phyloP scores from a whole-genome alignment of 768 basidiomycete species.

The Tulasnella sp. region DNA sequence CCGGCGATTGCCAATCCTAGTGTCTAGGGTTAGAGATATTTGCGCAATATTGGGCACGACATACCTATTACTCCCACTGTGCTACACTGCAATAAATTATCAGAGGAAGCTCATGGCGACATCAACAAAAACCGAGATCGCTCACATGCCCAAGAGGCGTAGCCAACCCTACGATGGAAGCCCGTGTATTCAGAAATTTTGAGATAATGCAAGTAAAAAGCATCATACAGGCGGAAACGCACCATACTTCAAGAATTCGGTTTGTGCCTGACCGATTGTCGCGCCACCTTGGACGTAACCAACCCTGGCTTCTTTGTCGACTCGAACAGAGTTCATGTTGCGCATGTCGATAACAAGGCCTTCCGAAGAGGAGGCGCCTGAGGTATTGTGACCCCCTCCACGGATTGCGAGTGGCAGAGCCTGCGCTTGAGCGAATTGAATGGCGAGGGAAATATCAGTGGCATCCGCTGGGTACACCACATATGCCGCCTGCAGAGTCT shows the following conservation, averaged over 20 bases:
- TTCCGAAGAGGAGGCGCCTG: slow-evolving; percentile 35
- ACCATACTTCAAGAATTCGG: slow-evolving; percentile 7
- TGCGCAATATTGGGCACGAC: neutral
- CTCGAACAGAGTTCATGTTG: slow-evolving; percentile 3
- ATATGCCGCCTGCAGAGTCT: too few relatives aligned
- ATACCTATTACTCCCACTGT: neutral
- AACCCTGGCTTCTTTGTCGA: slow-evolving; percentile 4
- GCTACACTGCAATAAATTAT: too few relatives aligned
- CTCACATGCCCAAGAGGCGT: neutral
- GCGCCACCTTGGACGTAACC: slow-evolving; percentile 6
- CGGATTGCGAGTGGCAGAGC: neutral
- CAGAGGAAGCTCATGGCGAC: too few relatives aligned
- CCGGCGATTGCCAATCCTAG: neutral
- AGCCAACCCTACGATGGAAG: neutral
- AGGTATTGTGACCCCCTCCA: slow-evolving; percentile 28
- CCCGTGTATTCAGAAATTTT: too few relatives aligned
- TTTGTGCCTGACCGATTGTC: neutral
- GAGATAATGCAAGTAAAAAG: too few relatives aligned
- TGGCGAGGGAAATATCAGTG: too few relatives aligned
- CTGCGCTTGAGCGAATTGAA: neutral
- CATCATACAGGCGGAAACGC: too few relatives aligned
- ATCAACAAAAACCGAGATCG: neutral
- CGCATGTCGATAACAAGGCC: slow-evolving; percentile 8
- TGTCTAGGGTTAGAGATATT: neutral
- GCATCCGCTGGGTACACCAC: too few relatives aligned